Percentiles rank a stretch among this genome's conserved stretches.
These are phyloP conservation scores for Filosporella fistucella DNA, from an alignment of 495 filamentous ascomycete genomes.

Conservation along the genomic window DNA sequence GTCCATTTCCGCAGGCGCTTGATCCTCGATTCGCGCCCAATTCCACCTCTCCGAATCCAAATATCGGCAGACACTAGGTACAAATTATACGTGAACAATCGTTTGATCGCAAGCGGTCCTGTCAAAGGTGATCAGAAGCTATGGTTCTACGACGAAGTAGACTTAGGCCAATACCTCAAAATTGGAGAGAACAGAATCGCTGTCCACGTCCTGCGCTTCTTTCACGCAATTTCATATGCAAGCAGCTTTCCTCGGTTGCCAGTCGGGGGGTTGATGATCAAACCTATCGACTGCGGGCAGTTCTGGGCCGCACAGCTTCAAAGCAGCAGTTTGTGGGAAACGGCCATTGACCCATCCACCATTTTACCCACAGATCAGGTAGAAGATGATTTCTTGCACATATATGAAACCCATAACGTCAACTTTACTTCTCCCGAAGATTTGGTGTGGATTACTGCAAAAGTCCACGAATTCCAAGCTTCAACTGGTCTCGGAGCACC, in stretches of 20 bases:
- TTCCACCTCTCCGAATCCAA: neutral
- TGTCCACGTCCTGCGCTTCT: neutral
- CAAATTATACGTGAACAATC: conserved; percentile 2
- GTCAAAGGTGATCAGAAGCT: conserved; percentile 8
- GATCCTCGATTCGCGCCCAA: neutral
- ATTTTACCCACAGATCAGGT: neutral
- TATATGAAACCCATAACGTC: conserved; percentile 3
- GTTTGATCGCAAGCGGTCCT: neutral
- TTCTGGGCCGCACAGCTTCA: neutral
- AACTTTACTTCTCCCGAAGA: neutral
- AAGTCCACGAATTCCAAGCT: conserved; percentile 3
- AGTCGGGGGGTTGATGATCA: neutral
- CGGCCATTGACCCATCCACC: conserved; percentile 2
- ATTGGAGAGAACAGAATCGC: neutral
- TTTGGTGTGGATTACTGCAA: conserved; percentile 1
- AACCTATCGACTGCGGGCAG: too few species aligned
- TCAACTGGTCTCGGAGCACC: conserved; percentile 5
- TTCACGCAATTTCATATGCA: neutral
- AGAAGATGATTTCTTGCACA: conserved; percentile 6
- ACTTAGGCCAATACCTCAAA: neutral
- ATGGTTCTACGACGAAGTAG: conserved; percentile 5
- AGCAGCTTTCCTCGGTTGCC: neutral
- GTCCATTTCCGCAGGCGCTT: conserved; percentile 8
- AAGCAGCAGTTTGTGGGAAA: neutral
- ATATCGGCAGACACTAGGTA: conserved; percentile 6